phyloP scores from a whole-genome alignment of 176 grass and related monocot genomes.

The Guadua angustifolia region DNA sequence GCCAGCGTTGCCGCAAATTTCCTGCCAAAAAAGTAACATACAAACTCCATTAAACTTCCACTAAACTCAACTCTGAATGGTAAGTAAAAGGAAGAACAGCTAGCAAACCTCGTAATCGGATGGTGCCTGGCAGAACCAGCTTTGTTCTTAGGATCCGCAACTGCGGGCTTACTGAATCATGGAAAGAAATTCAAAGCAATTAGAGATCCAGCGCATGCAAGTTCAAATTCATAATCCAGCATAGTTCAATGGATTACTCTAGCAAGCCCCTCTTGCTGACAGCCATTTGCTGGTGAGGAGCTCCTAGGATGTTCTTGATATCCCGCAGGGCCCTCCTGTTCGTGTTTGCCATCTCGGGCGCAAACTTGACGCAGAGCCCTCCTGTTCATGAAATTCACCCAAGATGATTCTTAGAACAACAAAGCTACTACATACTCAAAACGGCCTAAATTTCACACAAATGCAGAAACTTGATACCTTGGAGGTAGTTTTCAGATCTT shows the following conservation, averaged over 20 bases:
- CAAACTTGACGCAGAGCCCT: conserved; percentile 56
- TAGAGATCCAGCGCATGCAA: conserved; percentile 27
- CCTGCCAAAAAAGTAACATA: conserved; percentile 39
- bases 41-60: conserved; percentile 20
- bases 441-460: not conserved
- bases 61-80: not conserved
- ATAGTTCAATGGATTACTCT: conserved; percentile 42
- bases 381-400: conserved; percentile 39
- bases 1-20: conserved; percentile 57
- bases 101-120: conserved; percentile 58
- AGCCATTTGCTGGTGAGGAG: conserved; percentile 43
- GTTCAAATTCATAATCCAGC: not conserved
- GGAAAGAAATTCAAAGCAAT: conserved; percentile 26
- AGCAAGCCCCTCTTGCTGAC: conserved; percentile 56
- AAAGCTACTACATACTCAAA: not conserved
- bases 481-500: conserved; percentile 36
- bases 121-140: conserved; percentile 36
- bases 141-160: conserved; percentile 41
- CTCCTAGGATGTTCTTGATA: conserved; percentile 68
- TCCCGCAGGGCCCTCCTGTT: conserved; percentile 60
- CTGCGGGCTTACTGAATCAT: conserved; percentile 45
- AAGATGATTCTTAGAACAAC: not conserved
- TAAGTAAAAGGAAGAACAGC: not conserved
- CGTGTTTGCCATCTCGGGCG: conserved; percentile 31
- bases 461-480: conserved; percentile 28